phyloP scores from a whole-genome alignment of 1,284 basidiomycete species.

The Bondarzewia mesenterica region DNA sequence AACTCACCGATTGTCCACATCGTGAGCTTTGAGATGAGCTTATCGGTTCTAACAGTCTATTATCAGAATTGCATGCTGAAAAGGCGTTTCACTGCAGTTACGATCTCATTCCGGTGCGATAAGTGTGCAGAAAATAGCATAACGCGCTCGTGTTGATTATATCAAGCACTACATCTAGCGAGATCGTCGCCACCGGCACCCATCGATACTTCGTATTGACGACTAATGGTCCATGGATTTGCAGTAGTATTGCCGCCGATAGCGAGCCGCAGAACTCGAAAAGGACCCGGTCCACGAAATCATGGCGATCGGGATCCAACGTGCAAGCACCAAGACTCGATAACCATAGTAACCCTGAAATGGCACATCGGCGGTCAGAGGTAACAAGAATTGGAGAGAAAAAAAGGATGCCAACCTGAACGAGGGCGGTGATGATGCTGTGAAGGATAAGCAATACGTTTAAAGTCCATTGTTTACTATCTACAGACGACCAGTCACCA shows the following conservation, averaged over 20 bases:
- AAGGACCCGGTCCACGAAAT: neutral
- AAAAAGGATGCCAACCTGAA: neutral
- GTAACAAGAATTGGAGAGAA: neutral
- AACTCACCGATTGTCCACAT: neutral
- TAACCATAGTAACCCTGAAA: neutral
- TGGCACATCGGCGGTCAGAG: too few relatives aligned
- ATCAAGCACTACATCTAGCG: neutral
- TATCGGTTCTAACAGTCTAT: neutral
- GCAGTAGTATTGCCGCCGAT: neutral
- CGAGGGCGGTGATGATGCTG: neutral
- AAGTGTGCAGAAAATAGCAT: neutral
- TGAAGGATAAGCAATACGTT: neutral
- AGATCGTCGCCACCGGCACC: neutral
- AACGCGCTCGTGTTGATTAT: neutral
- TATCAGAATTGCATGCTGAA: neutral
- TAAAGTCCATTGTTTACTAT: neutral
- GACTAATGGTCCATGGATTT: neutral
- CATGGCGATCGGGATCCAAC: neutral
- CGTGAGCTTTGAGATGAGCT: neutral
- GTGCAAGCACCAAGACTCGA: neutral
- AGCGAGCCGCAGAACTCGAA: neutral
- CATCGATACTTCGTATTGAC: neutral
- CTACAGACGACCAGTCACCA: neutral
- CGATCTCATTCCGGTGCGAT: neutral
- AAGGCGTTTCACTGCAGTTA: neutral